Conservation (phyloP, 805 yeast species). For the Starmera caribaea region DNA sequence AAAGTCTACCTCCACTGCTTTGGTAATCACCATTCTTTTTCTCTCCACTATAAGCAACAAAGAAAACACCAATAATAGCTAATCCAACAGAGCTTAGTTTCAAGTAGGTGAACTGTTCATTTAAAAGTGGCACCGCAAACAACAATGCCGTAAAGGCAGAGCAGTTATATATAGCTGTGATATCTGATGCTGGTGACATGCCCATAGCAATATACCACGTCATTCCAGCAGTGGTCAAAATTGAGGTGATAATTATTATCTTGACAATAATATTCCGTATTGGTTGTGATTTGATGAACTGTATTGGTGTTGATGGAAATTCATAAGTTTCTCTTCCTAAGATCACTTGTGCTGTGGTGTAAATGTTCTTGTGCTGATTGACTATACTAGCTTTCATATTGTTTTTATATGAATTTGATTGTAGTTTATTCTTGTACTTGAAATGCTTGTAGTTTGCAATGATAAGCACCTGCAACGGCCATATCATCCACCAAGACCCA, state of each 20-base stretch:
- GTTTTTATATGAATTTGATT: constrained; percentile 4
- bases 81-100: constrained; percentile 60
- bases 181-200: constrained; percentile 72
- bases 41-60: constrained; percentile 62
- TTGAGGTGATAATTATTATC: constrained; percentile 36
- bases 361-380: constrained; percentile 33
- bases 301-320: constrained; percentile 6
- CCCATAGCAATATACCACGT: constrained; percentile 85
- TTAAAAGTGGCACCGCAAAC: constrained; percentile 67
- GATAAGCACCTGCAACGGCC: constrained; percentile 55
- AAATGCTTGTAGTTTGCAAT: constrained; percentile 39
- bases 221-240: constrained; percentile 66
- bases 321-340: constrained; percentile 10
- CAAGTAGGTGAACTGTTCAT: constrained; percentile 52
- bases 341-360: constrained; percentile 21
- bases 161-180: constrained; percentile 86
- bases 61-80: constrained; percentile 66
- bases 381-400: constrained; percentile 27
- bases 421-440: constrained; percentile 15
- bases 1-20: constrained; percentile 45
- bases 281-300: constrained; percentile 7
- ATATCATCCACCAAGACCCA: constrained; percentile 63
- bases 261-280: constrained; percentile 32
- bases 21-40: constrained; percentile 8
- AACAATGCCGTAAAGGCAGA: constrained; percentile 84